Base-by-base conservation (phyloP, 208 protist genomes). In the Crithidia acanthocephali region DNA sequence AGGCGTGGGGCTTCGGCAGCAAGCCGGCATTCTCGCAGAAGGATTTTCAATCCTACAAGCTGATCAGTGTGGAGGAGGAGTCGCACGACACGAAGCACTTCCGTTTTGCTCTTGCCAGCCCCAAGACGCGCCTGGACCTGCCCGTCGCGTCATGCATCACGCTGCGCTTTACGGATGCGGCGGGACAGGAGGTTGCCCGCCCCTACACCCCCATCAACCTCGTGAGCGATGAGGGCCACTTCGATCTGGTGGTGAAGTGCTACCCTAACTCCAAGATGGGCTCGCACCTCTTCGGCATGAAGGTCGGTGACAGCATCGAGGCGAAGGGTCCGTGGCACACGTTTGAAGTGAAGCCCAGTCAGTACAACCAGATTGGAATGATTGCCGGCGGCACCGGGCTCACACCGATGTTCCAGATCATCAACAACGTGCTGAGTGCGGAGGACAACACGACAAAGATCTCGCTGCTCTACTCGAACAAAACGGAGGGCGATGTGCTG, bases 221-320 rank as follows among this genome's bases (percentile, higher is more conserved):
- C 35, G 32, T 50, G 23, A 72, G 51, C 40, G 81, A 93, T 25
- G 74, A 85, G 51, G 88, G 89, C 50, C 52, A 76, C 64, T 91
- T 96, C 51, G 85, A 95, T n/a, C 50, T 93, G 18, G 52, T 94
- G 28, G 76, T 94, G 42, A 95, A 94, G 80, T 83, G 74, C 60
- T 98, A 97, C 76, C 81, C 82, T 32, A 81, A 83, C 64, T 90
- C 85, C 52, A 95, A 93, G 83, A 97, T 98, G 93, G 86, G 86
- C 20, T 85, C 89, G 47, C 80, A 97, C 60, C 77, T 98, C 15
- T 90, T 95, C 37, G 48, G 52, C 22, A 50, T 98, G 67, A 95
- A 96, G 75, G 58, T 86, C 10, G 92, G 93, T 32, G 90, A 97
- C 52, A 85, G 69, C 48, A 88, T 98, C 55, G 85, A 95, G 57